A percentile compares a stretch with the other conserved stretches of the same genome.
Conservation (phyloP, 2,329 filamentous ascomycete species). For the Paraconiothyrium brasiliense region DNA sequence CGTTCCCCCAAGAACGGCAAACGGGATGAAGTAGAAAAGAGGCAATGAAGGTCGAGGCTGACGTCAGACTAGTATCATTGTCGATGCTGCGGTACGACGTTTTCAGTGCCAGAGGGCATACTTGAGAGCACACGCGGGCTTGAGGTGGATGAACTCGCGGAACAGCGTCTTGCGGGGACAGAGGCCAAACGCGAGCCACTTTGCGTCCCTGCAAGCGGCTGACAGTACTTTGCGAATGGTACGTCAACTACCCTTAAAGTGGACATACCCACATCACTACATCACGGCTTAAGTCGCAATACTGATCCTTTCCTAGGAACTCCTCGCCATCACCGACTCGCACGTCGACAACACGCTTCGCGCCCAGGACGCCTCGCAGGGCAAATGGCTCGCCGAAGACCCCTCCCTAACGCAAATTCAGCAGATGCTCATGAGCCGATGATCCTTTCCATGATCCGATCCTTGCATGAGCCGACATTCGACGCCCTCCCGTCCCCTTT, state of each 20-base stretch:
- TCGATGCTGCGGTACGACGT: constrained; percentile 67
- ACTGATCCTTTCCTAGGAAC: constrained; percentile 57
- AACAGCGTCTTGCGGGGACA: constrained; percentile 61
- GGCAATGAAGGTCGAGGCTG: constrained; percentile 22
- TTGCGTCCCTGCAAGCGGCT: constrained; percentile 58
- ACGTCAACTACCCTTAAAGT: constrained; percentile 30
- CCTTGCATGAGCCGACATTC: too few relatives aligned
- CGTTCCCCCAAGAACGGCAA: not conserved
- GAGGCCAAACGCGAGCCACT: constrained; percentile 58
- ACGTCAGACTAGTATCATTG: constrained; percentile 62
- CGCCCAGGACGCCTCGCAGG: constrained; percentile 63
- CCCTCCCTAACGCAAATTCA: constrained; percentile 63
- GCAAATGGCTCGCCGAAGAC: constrained; percentile 70
- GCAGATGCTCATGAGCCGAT: constrained; percentile 47
- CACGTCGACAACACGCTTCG: constrained; percentile 65
- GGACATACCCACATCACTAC: constrained; percentile 12
- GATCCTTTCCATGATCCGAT: constrained; percentile 6
- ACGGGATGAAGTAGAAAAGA: not conserved
- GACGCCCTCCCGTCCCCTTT: not conserved
- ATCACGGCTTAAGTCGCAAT: not conserved
- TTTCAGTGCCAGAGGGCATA: constrained; percentile 71
- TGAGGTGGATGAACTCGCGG: constrained; percentile 67
- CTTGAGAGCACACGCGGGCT: constrained; percentile 65
- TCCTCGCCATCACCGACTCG: constrained; percentile 65
- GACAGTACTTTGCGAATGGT: constrained; percentile 60